Conservation (phyloP, 306 rosid species). For the Malus sieversii region DNA sequence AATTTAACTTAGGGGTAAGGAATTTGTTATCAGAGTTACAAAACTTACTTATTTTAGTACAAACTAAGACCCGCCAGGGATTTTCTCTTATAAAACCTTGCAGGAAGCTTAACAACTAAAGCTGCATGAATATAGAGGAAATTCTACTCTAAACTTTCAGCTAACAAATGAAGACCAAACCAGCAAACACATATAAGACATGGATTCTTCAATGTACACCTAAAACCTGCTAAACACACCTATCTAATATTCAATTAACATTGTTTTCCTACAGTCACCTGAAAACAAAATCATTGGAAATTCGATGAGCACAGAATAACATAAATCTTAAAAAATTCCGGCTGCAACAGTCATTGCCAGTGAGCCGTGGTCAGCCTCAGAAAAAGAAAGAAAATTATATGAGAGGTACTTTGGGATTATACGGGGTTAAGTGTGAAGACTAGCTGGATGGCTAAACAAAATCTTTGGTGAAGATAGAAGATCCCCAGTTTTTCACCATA, state of each 20-base stretch:
- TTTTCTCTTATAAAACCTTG: background rate
- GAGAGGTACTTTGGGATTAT: background rate
- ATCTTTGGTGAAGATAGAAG: no score
- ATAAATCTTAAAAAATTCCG: background rate
- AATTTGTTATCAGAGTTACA: constrained; percentile 4
- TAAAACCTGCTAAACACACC: background rate
- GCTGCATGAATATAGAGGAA: background rate
- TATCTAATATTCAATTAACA: no score
- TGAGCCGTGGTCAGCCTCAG: background rate
- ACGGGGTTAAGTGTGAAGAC: background rate
- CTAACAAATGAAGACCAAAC: background rate
- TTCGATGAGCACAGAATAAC: background rate
- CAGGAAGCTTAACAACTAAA: background rate
- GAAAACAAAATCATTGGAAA: background rate
- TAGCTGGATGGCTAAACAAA: background rate
- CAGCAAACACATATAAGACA: background rate
- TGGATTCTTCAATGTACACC: background rate
- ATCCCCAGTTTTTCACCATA: no score
- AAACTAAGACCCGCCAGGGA: background rate
- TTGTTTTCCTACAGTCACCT: background rate
- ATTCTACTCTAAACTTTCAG: background rate
- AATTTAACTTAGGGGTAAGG: constrained; percentile 5
- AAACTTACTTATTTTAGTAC: background rate
- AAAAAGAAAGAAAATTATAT: background rate
- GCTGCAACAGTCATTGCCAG: background rate